A percentile compares a stretch with the other conserved stretches of the same genome.
Conservation (phyloP, 768 basidiomycete species). For the Cystofilobasidium macerans region DNA sequence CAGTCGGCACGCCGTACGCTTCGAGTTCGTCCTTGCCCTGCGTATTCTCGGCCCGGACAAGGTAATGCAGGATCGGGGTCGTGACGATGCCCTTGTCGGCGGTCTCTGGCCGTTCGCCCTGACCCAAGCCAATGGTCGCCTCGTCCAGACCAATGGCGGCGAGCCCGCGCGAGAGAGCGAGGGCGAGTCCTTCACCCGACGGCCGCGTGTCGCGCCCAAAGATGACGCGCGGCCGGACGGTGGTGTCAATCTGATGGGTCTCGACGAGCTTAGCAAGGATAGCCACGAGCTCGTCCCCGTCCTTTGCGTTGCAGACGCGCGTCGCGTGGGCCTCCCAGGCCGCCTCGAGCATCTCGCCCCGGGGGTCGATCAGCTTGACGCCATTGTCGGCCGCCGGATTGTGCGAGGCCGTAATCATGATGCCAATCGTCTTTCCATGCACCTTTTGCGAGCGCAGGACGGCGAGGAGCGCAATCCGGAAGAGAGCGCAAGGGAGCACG, state of each 20-base stretch:
- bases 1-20: constrained; percentile 66
- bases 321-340: constrained; percentile 89
- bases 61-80: constrained; percentile 90
- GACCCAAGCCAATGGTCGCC: constrained; percentile 42
- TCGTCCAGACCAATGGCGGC: constrained; percentile 48
- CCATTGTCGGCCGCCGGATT: constrained; percentile 99
- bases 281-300: constrained; percentile 59
- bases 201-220: constrained; percentile 91
- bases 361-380: constrained; percentile 93
- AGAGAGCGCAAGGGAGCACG: constrained; percentile 75
- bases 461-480: constrained; percentile 82
- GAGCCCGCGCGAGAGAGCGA: constrained; percentile 72
- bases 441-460: constrained; percentile 79
- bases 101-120: constrained; percentile 6
- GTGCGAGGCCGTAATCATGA: constrained; percentile 99
- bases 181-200: constrained; percentile 62
- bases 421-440: constrained; percentile 83
- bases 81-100: constrained; percentile 73
- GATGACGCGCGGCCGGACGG: constrained; percentile 66
- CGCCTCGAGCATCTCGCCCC: constrained; percentile 90
- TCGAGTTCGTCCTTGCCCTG: constrained; percentile 55
- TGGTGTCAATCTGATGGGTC: constrained; percentile 60
- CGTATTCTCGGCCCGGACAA: constrained; percentile 84
- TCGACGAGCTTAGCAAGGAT: constrained; percentile 55
- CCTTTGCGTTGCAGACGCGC: constrained; percentile 66